Evolutionary conservation across 495 filamentous ascomycete genomes (phyloP).

Genomic region (Halenospora varia): DNA sequence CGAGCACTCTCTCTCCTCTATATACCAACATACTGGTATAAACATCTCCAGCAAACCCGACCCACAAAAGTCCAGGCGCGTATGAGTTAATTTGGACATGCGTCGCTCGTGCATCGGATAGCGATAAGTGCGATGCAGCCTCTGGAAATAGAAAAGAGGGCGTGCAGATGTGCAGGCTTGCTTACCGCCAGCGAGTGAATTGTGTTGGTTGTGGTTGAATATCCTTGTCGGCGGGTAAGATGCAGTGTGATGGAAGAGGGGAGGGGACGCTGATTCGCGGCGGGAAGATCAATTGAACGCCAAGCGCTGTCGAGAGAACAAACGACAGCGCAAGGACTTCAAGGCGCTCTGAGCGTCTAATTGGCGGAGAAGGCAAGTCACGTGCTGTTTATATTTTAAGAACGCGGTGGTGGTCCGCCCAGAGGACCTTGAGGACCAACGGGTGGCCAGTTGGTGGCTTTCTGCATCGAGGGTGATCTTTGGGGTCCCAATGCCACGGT

Average conservation of each 20-base stretch:
- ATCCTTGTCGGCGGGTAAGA: constrained; percentile 6
- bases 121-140: constrained; percentile 8
- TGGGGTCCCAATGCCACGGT: not conserved
- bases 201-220: not conserved
- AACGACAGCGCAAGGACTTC: not conserved
- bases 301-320: not conserved
- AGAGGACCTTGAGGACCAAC: constrained; percentile 2
- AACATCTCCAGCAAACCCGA: not conserved
- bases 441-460: not conserved
- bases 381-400: constrained; percentile 6
- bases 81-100: not conserved
- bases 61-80: not conserved
- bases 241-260: constrained; percentile 8
- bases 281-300: not conserved
- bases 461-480: not conserved
- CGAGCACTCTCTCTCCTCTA: not conserved
- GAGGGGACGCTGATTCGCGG: not conserved
- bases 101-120: constrained; percentile 1
- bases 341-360: not conserved
- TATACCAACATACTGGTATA: not conserved
- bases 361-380: not conserved
- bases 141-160: constrained; percentile 11
- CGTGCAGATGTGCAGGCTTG: not conserved
- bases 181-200: constrained; percentile 5
- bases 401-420: constrained; percentile 28